Percentiles rank a stretch among this genome's conserved stretches.
phyloP scores from a whole-genome alignment of 805 yeast species.

The Cyberlindnera mississippiensis region DNA sequence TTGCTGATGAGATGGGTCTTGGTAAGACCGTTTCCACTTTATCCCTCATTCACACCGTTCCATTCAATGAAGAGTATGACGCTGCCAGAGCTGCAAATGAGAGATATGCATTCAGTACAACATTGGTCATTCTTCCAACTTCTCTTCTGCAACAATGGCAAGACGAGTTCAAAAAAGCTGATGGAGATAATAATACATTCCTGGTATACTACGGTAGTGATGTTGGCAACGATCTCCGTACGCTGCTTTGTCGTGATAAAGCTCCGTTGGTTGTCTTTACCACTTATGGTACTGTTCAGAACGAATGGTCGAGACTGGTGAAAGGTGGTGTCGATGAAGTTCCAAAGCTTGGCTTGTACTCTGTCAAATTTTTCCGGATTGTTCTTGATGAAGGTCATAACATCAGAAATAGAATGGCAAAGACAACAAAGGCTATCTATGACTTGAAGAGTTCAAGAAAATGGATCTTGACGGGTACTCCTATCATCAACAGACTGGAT shows the following conservation, averaged over 20 bases:
- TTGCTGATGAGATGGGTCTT: constrained; percentile 96
- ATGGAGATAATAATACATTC: constrained; percentile 42
- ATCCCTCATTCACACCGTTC: constrained; percentile 64
- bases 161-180: constrained; percentile 63
- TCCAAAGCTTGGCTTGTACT: constrained; percentile 52
- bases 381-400: constrained; percentile 90
- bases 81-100: neutral
- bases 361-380: constrained; percentile 70
- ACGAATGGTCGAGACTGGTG: constrained; percentile 57
- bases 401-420: constrained; percentile 73
- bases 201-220: constrained; percentile 75
- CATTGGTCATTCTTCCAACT: constrained; percentile 85
- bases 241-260: constrained; percentile 38
- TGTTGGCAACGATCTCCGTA: constrained; percentile 43
- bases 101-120: constrained; percentile 63
- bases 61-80: constrained; percentile 39
- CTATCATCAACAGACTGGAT: constrained; percentile 83
- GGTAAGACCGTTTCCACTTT: constrained; percentile 89
- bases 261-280: constrained; percentile 75
- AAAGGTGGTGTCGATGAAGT: constrained; percentile 17
- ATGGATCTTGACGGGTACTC: constrained; percentile 93
- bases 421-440: constrained; percentile 74
- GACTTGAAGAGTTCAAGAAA: constrained; percentile 59
- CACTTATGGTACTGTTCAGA: constrained; percentile 81
- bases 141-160: constrained; percentile 91